Base-by-base conservation (phyloP, 139 green algal genomes). In the Chara braunii region DNA sequence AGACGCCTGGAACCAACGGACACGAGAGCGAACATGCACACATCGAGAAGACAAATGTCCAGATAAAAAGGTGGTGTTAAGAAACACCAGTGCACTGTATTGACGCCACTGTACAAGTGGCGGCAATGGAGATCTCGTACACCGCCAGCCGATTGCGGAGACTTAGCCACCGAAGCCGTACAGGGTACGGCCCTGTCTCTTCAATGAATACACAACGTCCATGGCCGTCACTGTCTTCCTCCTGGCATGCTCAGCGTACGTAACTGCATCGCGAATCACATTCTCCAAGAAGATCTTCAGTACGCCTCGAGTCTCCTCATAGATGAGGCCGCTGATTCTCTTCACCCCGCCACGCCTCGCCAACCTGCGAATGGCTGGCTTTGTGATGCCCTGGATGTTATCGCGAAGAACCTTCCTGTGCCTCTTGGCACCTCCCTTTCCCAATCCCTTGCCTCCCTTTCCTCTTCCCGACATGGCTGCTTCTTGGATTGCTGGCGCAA, bases 351-450 rank as follows among this genome's bases (percentile, higher is more conserved):
- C 84, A 80, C 88, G 85, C 67, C 87, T 83, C 28, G 90, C 90
- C 48, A 96, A 77, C 44, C 85, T 76, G 34, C 85, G 71, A 75
- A 90, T 90, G 55, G 85, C 85, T 42, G 85, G 85, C 83, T 91
- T 90, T 74, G 90, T 96, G 84, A 95, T 95, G 72, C 90, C 85
- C 85, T 94, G 87, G 77, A 94, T 94, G 83, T 94, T 94, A 70
- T 94, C 87, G 51, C 87, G 84, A 87, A 86, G 68, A 22, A 84
- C 78, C 74, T 84, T 84, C 42, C 78, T 53, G 68, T 84, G 78
- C 31, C 78, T 62, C 68, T 84, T 84, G 55, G 78, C 90, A 51
- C 81, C 86, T 64, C 83, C 57, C 12, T 66, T 66, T 28, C 57
- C 57, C 23, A 66, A 43, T 23, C 57, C 57, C 57, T 66, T 66